Percentiles rank a stretch among this genome's conserved stretches.
phyloP scores from a whole-genome alignment of 257 asterid genomes.

The Solanum megistacrolobum region DNA sequence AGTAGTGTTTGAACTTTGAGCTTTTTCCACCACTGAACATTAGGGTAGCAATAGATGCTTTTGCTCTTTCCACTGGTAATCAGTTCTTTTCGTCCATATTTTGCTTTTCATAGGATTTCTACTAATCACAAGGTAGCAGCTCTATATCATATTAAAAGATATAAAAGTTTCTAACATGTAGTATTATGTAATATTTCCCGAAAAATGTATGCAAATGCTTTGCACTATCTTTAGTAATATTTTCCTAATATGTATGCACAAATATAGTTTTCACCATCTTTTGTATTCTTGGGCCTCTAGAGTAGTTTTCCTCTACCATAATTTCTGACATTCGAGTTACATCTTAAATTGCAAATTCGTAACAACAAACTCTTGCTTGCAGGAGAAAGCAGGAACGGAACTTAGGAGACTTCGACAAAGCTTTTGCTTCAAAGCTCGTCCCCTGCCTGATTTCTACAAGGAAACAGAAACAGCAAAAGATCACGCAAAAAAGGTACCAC shows the following conservation, averaged over 20 bases:
- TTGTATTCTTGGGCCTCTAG: neutral
- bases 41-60: neutral
- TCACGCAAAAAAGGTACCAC: slow-evolving; percentile 31
- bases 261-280: neutral
- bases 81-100: neutral
- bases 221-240: neutral
- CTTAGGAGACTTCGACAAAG: slow-evolving; percentile 51
- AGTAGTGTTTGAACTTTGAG: neutral
- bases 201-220: neutral
- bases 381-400: slow-evolving; percentile 78
- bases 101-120: neutral
- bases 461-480: slow-evolving; percentile 34
- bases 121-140: neutral
- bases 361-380: slow-evolving; percentile 3
- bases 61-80: neutral
- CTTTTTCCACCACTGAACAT: neutral
- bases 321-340: neutral
- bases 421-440: slow-evolving; percentile 80
- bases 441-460: slow-evolving; percentile 64
- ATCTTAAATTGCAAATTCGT: neutral
- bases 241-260: neutral
- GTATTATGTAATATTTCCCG: neutral
- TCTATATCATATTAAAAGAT: neutral
- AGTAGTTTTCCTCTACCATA: neutral
- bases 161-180: neutral